Evolutionary conservation across 768 basidiomycete genomes (phyloP).

Genomic region (Rhodotorula paludigena): DNA sequence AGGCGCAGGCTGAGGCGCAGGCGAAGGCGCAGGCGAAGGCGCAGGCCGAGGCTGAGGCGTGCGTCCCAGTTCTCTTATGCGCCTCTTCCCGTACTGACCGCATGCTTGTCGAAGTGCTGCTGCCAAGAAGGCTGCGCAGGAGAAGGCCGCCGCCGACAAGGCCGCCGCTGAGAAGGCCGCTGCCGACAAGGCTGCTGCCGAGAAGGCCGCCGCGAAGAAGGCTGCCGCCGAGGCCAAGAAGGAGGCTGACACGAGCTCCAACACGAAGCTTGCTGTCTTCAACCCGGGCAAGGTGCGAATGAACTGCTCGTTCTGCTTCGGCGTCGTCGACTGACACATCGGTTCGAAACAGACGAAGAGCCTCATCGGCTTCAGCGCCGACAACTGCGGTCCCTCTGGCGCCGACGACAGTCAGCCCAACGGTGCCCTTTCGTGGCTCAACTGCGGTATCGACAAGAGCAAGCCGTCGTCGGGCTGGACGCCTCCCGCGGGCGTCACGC

Average conservation of each 20-base stretch:
- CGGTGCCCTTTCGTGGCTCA: slow-evolving; percentile 27
- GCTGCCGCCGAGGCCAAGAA: background rate
- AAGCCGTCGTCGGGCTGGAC: slow-evolving; percentile 9
- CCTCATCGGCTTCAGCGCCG: slow-evolving; percentile 23
- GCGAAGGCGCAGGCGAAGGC: too few species aligned
- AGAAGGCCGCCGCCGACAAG: too few species aligned
- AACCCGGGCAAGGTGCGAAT: background rate
- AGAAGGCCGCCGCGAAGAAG: slow-evolving; percentile 2
- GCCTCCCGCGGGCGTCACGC: slow-evolving; percentile 47
- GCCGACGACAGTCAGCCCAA: slow-evolving; percentile 27
- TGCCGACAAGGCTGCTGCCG: background rate
- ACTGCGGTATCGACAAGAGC: slow-evolving; percentile 30
- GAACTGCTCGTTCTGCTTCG: background rate
- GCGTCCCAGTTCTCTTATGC: too few species aligned
- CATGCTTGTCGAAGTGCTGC: background rate
- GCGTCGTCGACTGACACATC: background rate
- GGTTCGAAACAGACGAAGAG: background rate
- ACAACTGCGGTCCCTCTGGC: slow-evolving; percentile 27
- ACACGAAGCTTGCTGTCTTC: slow-evolving; percentile 3
- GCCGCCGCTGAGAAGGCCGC: background rate
- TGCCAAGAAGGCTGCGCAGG: background rate
- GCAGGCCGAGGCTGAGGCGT: background rate
- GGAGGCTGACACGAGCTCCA: background rate
- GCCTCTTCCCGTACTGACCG: background rate
- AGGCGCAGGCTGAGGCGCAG: too few species aligned